phyloP scores from a whole-genome alignment of 2,329 filamentous ascomycete species.

The Aspergillus arachidicola region DNA sequence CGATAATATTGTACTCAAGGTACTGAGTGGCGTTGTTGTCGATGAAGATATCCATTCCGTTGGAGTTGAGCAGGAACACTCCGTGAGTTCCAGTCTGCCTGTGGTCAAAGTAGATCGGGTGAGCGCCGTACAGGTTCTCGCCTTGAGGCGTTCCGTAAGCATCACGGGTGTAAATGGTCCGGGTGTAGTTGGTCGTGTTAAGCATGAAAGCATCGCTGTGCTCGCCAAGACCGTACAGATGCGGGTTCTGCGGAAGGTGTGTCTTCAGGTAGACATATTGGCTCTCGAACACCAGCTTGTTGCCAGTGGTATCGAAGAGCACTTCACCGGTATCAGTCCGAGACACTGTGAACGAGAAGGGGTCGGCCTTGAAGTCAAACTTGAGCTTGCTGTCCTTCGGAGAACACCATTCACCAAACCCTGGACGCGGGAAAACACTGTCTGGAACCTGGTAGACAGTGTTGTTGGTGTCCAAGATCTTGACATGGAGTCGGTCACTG shows the following conservation, averaged over 20 bases:
- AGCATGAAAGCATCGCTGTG: constrained; percentile 66
- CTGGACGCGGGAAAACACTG: background rate
- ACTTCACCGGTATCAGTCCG: constrained; percentile 22
- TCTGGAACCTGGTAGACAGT: background rate
- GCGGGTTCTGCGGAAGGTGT: constrained; percentile 64
- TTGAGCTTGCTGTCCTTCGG: constrained; percentile 3
- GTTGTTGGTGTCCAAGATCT: constrained; percentile 30
- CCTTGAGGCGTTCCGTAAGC: background rate
- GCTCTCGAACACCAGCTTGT: constrained; percentile 68
- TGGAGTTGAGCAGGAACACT: constrained; percentile 73
- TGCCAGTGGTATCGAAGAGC: constrained; percentile 67
- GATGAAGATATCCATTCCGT: constrained; percentile 77
- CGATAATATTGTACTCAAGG: constrained; percentile 77
- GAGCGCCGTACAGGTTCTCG: constrained; percentile 69
- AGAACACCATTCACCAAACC: background rate
- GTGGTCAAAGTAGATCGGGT: constrained; percentile 75
- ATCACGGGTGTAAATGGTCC: background rate
- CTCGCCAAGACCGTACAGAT: constrained; percentile 79
- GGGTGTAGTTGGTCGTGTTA: background rate
- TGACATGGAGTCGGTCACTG: constrained; percentile 64
- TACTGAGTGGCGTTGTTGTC: constrained; percentile 51
- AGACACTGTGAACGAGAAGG: constrained; percentile 43
- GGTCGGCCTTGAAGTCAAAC: background rate
- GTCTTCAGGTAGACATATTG: constrained; percentile 74
- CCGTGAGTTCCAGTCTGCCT: constrained; percentile 59